phyloP scores from a whole-genome alignment of 2,329 filamentous ascomycete genomes.

The Cladosporium sp. region DNA sequence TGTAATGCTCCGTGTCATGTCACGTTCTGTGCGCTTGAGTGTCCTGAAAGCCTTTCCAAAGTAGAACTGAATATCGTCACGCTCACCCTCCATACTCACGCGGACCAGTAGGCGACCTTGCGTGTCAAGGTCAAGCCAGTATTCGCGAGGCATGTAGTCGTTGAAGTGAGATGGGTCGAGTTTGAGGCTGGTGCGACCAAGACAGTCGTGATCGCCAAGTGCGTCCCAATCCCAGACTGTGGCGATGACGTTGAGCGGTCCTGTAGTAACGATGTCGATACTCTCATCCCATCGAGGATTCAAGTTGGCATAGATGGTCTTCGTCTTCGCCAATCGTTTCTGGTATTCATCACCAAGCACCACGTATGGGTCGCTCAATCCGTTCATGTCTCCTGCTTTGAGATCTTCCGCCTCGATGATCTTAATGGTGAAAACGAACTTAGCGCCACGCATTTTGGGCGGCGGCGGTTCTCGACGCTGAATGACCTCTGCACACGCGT shows the following conservation, averaged over 20 bases:
- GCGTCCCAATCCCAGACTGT: conserved; percentile 99
- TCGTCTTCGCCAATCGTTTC: conserved; percentile 90
- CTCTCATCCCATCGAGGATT: conserved; percentile 98
- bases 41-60: conserved; percentile 96
- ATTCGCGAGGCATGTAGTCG: conserved; percentile 91
- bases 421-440: conserved; percentile 98
- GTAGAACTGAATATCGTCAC: conserved; percentile 97
- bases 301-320: conserved; percentile 82
- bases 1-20: conserved; percentile 97
- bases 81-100: conserved; percentile 97
- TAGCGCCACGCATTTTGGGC: conserved; percentile 62
- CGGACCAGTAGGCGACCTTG: conserved; percentile 84
- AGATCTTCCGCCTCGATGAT: conserved; percentile 96
- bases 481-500: conserved; percentile 80
- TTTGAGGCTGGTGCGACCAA: conserved; percentile 93
- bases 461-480: conserved; percentile 69
- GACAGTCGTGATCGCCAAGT: conserved; percentile 94
- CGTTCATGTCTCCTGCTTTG: conserved; percentile 95
- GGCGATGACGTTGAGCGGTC: conserved; percentile 87
- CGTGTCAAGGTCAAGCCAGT: conserved; percentile 95
- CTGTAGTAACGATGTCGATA: conserved; percentile 89
- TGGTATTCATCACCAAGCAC: conserved; percentile 97
- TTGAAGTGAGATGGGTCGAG: conserved; percentile 97
- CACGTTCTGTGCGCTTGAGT: conserved; percentile 89
- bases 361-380: conserved; percentile 92